Base-by-base conservation (phyloP, 768 basidiomycete genomes). In the Cantharellus anzutake region DNA sequence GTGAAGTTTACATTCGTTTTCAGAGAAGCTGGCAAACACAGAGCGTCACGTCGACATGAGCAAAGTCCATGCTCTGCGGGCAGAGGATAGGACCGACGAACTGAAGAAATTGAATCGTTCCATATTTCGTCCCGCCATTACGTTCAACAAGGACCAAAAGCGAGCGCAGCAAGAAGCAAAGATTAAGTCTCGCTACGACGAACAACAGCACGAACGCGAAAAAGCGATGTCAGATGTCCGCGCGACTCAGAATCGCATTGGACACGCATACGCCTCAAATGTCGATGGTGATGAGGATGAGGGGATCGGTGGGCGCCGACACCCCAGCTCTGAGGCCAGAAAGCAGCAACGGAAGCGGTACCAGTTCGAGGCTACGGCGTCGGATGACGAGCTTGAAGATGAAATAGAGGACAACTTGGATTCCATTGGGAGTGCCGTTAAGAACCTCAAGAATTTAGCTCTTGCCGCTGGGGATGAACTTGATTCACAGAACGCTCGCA, bases 321-420 rank as follows among this genome's bases (percentile, higher is more conserved):
- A 71, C 59, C 76, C 69, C 63, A 76, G 77, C 2, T 70, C 72
- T 29, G 76, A 78, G 56, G 71, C 72, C 5, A 73, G 77, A 64
- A 81, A 82, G 70, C 86, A 83, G 60, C 83, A 83, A 65, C 76
- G 87, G 65, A 79, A 82, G 66, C 79, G 86, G 41, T 98, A 80
- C 69, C 91, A 97, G 71, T 96, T 97, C 66, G 94, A 99, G 65
- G 81, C 81, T 37, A 85, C 80, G 42, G 88, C 78, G 2, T 88
- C 85, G 3, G 94, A 99, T 66, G 92, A 98, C 65, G 91, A 93
- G 71, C 64, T 94, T 1, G 94, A 99, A 72, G 85, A 97, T 65
- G 92, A 98, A 71, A 66, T 99, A 42, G 94, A 97, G 66, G 80
- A 78, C 63, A 97, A 98, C 69, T 73, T 99, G 35, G 82, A 87